Evolutionary conservation across 768 basidiomycete species (phyloP).

Genomic region (Ramaria sp.): DNA sequence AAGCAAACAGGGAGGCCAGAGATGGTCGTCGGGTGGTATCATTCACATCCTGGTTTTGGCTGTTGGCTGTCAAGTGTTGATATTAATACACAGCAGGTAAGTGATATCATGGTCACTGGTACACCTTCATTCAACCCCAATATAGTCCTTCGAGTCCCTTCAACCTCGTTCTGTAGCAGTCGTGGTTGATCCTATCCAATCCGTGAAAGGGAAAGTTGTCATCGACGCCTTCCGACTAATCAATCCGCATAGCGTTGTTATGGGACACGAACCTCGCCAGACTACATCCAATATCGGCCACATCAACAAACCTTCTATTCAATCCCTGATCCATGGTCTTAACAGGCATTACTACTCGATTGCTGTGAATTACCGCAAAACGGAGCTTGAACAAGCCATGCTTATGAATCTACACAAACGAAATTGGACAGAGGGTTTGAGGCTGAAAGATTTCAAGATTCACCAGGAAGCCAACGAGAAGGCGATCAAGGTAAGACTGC

Average conservation of each 20-base stretch:
- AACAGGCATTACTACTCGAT: conserved; percentile 99
- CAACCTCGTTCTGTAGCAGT: conserved; percentile 92
- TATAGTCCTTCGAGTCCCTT: conserved; percentile 90
- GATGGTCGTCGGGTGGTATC: conserved; percentile 99
- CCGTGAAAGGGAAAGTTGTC: conserved; percentile 97
- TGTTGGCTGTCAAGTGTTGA: conserved; percentile 99
- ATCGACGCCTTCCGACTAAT: conserved; percentile 99
- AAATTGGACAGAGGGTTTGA: conserved; percentile 97
- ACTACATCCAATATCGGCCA: conserved; percentile 98
- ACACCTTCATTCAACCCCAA: conserved; percentile 9
- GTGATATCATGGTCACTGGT: conserved; percentile 14
- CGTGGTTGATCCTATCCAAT: conserved; percentile 97
- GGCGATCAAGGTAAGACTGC: conserved; percentile 70
- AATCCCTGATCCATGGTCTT: conserved; percentile 93
- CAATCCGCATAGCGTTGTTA: conserved; percentile 79
- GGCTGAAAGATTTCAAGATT: conserved; percentile 78
- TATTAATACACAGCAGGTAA: conserved; percentile 95
- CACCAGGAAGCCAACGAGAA: conserved; percentile 87
- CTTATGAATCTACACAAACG: conserved; percentile 97
- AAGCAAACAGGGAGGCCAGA: conserved; percentile 98
- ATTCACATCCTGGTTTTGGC: conserved; percentile 98
- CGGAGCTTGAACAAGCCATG: conserved; percentile 97
- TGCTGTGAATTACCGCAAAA: conserved; percentile 96
- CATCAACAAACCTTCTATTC: conserved; percentile 98
- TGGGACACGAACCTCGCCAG: conserved; percentile 91